Evolutionary conservation across 1,139 yeast genomes (phyloP), one percentile per base, ranked within the genome.

Genomic region (Suhomyces ambrosiae): DNA sequence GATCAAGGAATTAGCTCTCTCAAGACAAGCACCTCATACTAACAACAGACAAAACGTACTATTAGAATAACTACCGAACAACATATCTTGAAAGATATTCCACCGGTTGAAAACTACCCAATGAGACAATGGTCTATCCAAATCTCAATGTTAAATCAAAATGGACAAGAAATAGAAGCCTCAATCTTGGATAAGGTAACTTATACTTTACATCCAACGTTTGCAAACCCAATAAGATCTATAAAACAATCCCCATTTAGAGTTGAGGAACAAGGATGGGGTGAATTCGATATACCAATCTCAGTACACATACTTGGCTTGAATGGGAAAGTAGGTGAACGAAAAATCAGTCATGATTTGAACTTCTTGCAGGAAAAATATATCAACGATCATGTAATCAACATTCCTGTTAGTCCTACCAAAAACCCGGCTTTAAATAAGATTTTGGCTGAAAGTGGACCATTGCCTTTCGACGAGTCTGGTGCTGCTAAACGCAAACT

Each of bases 191-290:
- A 92, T 60, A 87, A 84, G 63, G 97, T 89, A 37, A 87, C 95
- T 13, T 92, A 90, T 61, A 82, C 88, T 53, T 76, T 92, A 50
- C 98, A 92, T 69, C 97, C 97, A 25, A 92, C 98, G 10, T 92
- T 92, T 63, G 80, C 81, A 38, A 88, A 88, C 60, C 98, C 97
- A 8, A 81, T 79, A 47, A 77, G 97, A 64, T 73, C 84, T 6
- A 62, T 88, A 54, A 88, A 86, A 55, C 82, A 82, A 54, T 79
- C 86, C 14, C 98, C 98, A n/a, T 92, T 90, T 66, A 76, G 68
- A 56, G 84, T 92, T 38, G 87, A 82, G 58, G 98, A 92, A 62
- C 85, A 88, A 68, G 98, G 98, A 33, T 92, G 98, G 98, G 98
- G 98, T 57, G 98, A 92, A 52, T 90, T 90, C 56, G 96, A 90